Percentiles rank a stretch among this genome's conserved stretches.
phyloP scores from a whole-genome alignment of 2,329 filamentous ascomycete genomes.

The Dendryphion nanum region DNA sequence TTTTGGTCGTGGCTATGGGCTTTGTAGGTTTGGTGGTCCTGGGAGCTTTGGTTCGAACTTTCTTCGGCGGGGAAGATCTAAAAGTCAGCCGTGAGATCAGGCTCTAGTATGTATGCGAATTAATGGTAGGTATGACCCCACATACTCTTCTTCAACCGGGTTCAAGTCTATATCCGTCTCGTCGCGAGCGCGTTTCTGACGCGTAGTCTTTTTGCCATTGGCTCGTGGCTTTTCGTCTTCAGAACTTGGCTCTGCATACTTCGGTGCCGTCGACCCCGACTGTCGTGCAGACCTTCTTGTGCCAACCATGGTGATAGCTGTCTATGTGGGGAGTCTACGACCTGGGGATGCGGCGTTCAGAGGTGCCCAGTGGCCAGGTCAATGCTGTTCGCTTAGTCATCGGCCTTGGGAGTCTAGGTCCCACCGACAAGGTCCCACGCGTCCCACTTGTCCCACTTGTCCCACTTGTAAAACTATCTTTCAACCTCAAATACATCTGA shows the following conservation, averaged over 20 bases:
- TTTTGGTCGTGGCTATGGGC: conserved; percentile 1
- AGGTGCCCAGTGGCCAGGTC: too few relatives aligned
- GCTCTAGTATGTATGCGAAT: not conserved
- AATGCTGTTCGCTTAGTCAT: too few relatives aligned
- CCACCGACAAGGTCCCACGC: too few relatives aligned
- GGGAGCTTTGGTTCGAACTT: conserved; percentile 10
- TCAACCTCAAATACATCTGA: too few relatives aligned
- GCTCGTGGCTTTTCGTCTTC: conserved; percentile 16
- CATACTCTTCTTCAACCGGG: conserved; percentile 11
- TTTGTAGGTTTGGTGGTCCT: conserved; percentile 4
- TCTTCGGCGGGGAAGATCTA: conserved; percentile 20
- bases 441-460: too few relatives aligned
- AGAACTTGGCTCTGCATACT: conserved; percentile 18
- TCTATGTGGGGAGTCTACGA: too few relatives aligned
- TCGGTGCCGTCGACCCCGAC: conserved; percentile 12
- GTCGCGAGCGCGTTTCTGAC: conserved; percentile 27
- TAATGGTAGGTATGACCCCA: too few relatives aligned
- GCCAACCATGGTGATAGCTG: conserved; percentile 27
- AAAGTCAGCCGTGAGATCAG: not conserved
- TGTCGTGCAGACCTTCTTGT: conserved; percentile 31
- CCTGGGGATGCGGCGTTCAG: too few relatives aligned
- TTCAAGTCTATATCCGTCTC: conserved; percentile 6
- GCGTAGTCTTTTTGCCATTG: conserved; percentile 23
- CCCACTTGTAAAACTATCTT: too few relatives aligned
- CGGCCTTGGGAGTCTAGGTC: too few relatives aligned